A percentile compares a stretch with the other conserved stretches of the same genome.
Evolutionary conservation across 257 asterid species (phyloP).

Genomic region (Sherardia arvensis): DNA sequence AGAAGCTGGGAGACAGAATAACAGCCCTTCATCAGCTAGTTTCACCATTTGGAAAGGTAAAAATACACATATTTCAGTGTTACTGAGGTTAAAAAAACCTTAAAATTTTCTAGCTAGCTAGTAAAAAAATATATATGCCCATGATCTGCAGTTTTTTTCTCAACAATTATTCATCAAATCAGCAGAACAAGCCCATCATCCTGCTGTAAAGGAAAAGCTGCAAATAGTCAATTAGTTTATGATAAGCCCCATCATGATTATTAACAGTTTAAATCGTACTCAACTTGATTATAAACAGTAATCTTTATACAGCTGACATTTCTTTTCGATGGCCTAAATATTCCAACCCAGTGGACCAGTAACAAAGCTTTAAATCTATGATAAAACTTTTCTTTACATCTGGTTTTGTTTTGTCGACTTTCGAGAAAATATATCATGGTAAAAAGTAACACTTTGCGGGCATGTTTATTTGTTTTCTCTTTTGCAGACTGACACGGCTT

Average conservation of each 20-base stretch:
- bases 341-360: constrained; percentile 5
- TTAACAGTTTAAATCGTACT: neutral
- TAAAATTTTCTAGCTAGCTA: neutral
- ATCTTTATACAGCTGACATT: neutral
- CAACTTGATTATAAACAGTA: neutral
- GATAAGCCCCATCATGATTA: constrained; percentile 25
- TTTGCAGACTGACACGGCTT: constrained; percentile 99
- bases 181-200: neutral
- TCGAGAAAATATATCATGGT: constrained; percentile 21
- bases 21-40: constrained; percentile 93
- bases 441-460: constrained; percentile 25
- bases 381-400: constrained; percentile 21
- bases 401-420: constrained; percentile 26
- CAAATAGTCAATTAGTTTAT: constrained; percentile 15
- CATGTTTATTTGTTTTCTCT: constrained; percentile 33
- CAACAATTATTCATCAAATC: neutral
- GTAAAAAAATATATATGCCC: neutral
- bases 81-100: neutral
- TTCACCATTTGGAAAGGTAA: constrained; percentile 98
- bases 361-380: neutral
- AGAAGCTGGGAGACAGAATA: constrained; percentile 89
- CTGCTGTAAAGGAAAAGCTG: neutral
- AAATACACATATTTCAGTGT: neutral
- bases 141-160: neutral
- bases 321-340: constrained; percentile 3